phyloP scores from a whole-genome alignment of 176 grass and related monocot genomes.

The Zoysia japonica region DNA sequence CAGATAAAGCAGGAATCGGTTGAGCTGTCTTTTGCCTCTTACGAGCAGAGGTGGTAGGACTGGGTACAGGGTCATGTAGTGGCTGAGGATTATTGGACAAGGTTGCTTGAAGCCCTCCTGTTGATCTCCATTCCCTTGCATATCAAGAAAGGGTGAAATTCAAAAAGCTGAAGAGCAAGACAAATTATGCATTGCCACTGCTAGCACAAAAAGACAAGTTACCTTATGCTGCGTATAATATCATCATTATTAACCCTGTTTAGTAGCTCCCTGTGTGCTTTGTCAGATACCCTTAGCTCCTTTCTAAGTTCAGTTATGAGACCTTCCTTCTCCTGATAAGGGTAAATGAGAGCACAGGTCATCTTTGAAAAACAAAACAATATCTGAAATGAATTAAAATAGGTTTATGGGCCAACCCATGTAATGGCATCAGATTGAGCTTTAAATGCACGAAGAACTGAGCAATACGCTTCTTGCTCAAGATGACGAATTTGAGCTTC shows the following conservation, averaged over 20 bases:
- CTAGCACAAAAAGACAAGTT: slow-evolving; percentile 3
- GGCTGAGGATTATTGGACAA: slow-evolving; percentile 64
- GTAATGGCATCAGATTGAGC: slow-evolving; percentile 95
- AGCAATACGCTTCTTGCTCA: slow-evolving; percentile 94
- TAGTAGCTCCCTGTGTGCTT: slow-evolving; percentile 88
- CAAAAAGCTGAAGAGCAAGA: slow-evolving; percentile 34
- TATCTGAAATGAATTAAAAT: slow-evolving; percentile 25
- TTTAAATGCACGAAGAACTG: slow-evolving; percentile 96
- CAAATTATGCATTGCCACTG: slow-evolving; percentile 15
- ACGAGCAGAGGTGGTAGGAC: slow-evolving; percentile 75
- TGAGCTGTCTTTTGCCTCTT: slow-evolving; percentile 95
- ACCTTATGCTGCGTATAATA: slow-evolving; percentile 93
- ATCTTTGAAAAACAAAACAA: slow-evolving; percentile 33
- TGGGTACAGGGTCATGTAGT: slow-evolving; percentile 60
- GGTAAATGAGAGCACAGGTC: slow-evolving; percentile 10
- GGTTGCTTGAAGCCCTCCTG: slow-evolving; percentile 57
- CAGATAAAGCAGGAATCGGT: slow-evolving; percentile 53
- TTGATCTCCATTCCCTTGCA: slow-evolving; percentile 61
- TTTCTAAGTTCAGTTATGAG: slow-evolving; percentile 94
- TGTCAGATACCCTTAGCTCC: slow-evolving; percentile 89
- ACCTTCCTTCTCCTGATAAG: slow-evolving; percentile 92
- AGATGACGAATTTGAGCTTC: slow-evolving; percentile 85
- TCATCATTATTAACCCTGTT: slow-evolving; percentile 80
- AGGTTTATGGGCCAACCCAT: slow-evolving; percentile 64
- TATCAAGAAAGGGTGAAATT: slow-evolving; percentile 35